Percentiles rank a stretch among this genome's conserved stretches.
Evolutionary conservation across 2,329 filamentous ascomycete species (phyloP).

Genomic region (Pestalotiopsis sp.): DNA sequence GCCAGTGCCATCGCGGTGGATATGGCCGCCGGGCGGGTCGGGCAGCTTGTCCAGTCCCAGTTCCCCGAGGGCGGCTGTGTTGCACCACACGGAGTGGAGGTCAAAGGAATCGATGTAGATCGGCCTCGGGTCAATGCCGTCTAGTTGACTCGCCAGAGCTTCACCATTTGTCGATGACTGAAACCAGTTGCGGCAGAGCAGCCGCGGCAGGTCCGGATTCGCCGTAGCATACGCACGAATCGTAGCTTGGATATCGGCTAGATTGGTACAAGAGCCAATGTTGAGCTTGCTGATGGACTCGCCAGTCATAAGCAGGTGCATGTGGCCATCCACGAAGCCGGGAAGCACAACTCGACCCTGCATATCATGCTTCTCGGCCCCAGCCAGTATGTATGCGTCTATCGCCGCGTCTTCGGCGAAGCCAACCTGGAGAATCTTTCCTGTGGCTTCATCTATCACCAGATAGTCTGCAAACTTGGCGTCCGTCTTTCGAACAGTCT

Average conservation of each 20-base stretch:
- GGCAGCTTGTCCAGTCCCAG: slow-evolving; percentile 46
- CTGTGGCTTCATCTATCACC: background rate
- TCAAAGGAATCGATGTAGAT: slow-evolving; percentile 61
- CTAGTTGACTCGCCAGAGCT: slow-evolving; percentile 49
- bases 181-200: slow-evolving; percentile 59
- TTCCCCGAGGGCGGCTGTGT: slow-evolving; percentile 50
- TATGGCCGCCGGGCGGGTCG: slow-evolving; percentile 52
- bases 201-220: slow-evolving; percentile 48
- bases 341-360: slow-evolving; percentile 45
- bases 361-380: slow-evolving; percentile 21
- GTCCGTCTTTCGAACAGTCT: background rate
- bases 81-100: slow-evolving; percentile 60
- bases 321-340: slow-evolving; percentile 59
- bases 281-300: slow-evolving; percentile 54
- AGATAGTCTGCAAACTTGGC: background rate
- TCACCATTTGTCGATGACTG: slow-evolving; percentile 37
- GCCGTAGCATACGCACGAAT: slow-evolving; percentile 47
- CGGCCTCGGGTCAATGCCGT: slow-evolving; percentile 54
- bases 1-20: slow-evolving; percentile 50
- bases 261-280: slow-evolving; percentile 47
- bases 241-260: slow-evolving; percentile 50
- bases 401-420: slow-evolving; percentile 17
- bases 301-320: slow-evolving; percentile 57
- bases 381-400: slow-evolving; percentile 12
- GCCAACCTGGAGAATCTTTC: slow-evolving; percentile 20